Evolutionary conservation across 1,139 yeast genomes (phyloP), one percentile per base, ranked within the genome.

Genomic region (Tardiomyces digboiensis): DNA sequence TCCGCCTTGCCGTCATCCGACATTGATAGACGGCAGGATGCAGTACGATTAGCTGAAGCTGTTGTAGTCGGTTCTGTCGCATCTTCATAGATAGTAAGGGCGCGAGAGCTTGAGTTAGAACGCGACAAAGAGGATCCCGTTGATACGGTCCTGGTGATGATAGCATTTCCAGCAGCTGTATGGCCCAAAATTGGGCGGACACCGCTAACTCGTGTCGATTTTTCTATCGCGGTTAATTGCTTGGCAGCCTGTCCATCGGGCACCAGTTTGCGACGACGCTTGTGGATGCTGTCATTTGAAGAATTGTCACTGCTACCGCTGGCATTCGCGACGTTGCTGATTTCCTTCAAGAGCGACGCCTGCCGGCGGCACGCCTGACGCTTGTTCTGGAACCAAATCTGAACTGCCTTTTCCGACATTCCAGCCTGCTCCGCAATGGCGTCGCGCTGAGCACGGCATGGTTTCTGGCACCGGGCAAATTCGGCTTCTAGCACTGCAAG

Each of bases 341-440:
- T 8, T 8, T 26, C 8, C 33, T 26, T 33, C n/a, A 20, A 8
- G 6, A 33, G 37, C 12, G 33, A n/a, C 3, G 19, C 19, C 33
- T 13, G 29, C 12, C 54, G 46, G 18, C 56, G 52, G 45, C 49
- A 49, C 38, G 54, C 50, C 67, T 91, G 98, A 64, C 98, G 79
- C 62, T 80, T 84, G 65, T 91, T 91, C 66, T 91, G 98, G 66
- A 91, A 91, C 98, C 98, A 91, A 52, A 91, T 87, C 66, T 91
- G 97, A 23, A 91, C 95, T 1, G 97, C 95, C 62, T 88, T 88
- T 62, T 88, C 97, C n/a, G 91, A 77, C 97, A 89, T 91, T 51
- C 79, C 78, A 39, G 91, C 94, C 51, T 72, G 76, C 29, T 68
- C 64, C 14, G 97, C 95, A 53, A 91, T 84, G 51, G 78, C 82